These are phyloP conservation scores for Tothia fuscella DNA, from an alignment of 2,329 filamentous ascomycete genomes.

Conservation along the genomic window DNA sequence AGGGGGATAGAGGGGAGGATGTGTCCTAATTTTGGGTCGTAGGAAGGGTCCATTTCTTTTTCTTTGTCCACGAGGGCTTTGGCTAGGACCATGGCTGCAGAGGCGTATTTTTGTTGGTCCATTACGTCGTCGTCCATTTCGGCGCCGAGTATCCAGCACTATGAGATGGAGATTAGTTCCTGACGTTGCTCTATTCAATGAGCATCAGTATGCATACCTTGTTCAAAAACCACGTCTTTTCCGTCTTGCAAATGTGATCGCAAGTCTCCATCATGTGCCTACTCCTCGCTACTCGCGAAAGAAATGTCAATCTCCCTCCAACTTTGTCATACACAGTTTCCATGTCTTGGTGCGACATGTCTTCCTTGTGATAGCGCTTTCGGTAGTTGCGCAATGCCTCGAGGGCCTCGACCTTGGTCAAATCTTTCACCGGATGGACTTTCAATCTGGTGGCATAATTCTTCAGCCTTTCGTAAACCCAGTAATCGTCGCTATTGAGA, in stretches of 20 bases:
- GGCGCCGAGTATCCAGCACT: slow-evolving; percentile 60
- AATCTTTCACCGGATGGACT: slow-evolving; percentile 72
- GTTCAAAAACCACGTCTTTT: slow-evolving; percentile 71
- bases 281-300: slow-evolving; percentile 84
- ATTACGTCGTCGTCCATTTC: slow-evolving; percentile 95
- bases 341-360: slow-evolving; percentile 42
- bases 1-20: slow-evolving; percentile 69
- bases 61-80: slow-evolving; percentile 81
- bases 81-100: slow-evolving; percentile 86
- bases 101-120: slow-evolving; percentile 93
- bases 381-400: slow-evolving; percentile 68
- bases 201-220: slow-evolving; percentile 25
- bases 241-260: slow-evolving; percentile 55
- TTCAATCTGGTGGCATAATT: slow-evolving; percentile 90
- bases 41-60: slow-evolving; percentile 47
- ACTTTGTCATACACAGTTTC: slow-evolving; percentile 76
- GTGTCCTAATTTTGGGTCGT: slow-evolving; percentile 56
- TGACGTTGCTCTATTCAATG: background rate
- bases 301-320: slow-evolving; percentile 75
- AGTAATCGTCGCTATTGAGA: slow-evolving; percentile 96
- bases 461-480: slow-evolving; percentile 93
- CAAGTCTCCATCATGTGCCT: slow-evolving; percentile 69
- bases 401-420: slow-evolving; percentile 68
- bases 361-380: slow-evolving; percentile 61
- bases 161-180: slow-evolving; percentile 1